Percentiles rank a stretch among this genome's conserved stretches.
Evolutionary conservation across 495 filamentous ascomycete species (phyloP).

Genomic region (Cercophora sp.): DNA sequence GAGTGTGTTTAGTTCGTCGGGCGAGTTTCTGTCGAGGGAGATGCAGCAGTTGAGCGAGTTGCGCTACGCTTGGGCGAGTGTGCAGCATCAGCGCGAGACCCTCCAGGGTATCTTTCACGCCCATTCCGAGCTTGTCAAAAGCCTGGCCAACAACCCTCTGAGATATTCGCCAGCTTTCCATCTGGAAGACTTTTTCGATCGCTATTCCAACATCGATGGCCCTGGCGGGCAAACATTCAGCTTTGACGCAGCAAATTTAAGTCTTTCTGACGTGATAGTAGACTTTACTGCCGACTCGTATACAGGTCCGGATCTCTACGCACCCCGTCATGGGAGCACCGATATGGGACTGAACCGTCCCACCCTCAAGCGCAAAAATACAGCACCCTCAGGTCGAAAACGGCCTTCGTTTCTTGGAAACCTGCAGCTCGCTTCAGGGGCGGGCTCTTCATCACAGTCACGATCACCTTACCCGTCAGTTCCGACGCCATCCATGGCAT

Average conservation of each 20-base stretch:
- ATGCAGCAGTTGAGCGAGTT: constrained; percentile 75
- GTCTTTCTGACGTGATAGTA: constrained; percentile 50
- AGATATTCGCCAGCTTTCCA: constrained; percentile 76
- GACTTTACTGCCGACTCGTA: constrained; percentile 48
- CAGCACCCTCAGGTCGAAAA: constrained; percentile 25
- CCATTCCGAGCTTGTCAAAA: constrained; percentile 70
- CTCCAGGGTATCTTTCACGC: constrained; percentile 68
- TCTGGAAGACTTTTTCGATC: constrained; percentile 81
- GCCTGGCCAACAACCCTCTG: constrained; percentile 51
- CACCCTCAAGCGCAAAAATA: constrained; percentile 41
- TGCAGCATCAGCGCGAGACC: constrained; percentile 74
- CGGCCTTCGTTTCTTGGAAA: constrained; percentile 32
- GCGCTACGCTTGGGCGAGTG: constrained; percentile 67
- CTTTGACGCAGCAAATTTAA: constrained; percentile 50
- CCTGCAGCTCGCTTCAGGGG: constrained; percentile 22
- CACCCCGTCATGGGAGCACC: constrained; percentile 25
- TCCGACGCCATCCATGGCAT: constrained; percentile 22
- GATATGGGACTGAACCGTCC: constrained; percentile 25
- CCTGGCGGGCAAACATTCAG: constrained; percentile 39
- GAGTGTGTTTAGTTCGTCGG: constrained; percentile 47
- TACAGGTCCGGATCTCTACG: constrained; percentile 39
- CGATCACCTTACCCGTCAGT: constrained; percentile 30
- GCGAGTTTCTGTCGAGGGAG: constrained; percentile 69
- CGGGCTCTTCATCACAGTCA: constrained; percentile 26
- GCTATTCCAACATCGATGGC: constrained; percentile 54